Percentiles rank a stretch among this genome's conserved stretches.
Conservation (phyloP, 257 asterid genomes). For the Solanum sejunctum region DNA sequence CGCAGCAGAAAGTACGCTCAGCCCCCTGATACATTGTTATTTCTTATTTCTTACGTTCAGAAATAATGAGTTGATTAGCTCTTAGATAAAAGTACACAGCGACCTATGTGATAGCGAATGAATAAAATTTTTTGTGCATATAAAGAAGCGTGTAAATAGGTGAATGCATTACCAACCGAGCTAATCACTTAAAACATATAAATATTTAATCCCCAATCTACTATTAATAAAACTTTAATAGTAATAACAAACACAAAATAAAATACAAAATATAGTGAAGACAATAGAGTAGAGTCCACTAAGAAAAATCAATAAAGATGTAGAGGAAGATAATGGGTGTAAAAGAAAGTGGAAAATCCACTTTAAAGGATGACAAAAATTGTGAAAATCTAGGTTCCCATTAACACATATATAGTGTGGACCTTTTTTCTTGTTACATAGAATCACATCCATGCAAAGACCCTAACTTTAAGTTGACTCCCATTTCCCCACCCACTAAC, state of each 20-base stretch:
- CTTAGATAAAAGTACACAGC: too few relatives aligned
- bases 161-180: too few relatives aligned
- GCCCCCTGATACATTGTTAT: too few relatives aligned
- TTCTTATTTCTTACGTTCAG: too few relatives aligned
- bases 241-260: neutral
- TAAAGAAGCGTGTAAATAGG: too few relatives aligned
- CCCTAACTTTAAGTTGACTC: slow-evolving; percentile 13
- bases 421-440: neutral
- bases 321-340: neutral
- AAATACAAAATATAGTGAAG: neutral
- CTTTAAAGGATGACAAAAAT: neutral
- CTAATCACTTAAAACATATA: too few relatives aligned
- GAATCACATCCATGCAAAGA: neutral
- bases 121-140: too few relatives aligned
- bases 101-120: too few relatives aligned
- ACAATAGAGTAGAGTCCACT: neutral
- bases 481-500: neutral
- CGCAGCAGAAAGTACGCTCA: too few relatives aligned
- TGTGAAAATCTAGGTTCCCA: slow-evolving; percentile 1
- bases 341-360: neutral
- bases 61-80: too few relatives aligned
- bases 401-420: neutral
- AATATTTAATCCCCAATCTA: too few relatives aligned
- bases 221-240: neutral
- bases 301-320: neutral